Percentiles rank a stretch among this genome's conserved stretches.
Conservation (phyloP, 257 asterid genomes). For the Buddleja alternifolia region DNA sequence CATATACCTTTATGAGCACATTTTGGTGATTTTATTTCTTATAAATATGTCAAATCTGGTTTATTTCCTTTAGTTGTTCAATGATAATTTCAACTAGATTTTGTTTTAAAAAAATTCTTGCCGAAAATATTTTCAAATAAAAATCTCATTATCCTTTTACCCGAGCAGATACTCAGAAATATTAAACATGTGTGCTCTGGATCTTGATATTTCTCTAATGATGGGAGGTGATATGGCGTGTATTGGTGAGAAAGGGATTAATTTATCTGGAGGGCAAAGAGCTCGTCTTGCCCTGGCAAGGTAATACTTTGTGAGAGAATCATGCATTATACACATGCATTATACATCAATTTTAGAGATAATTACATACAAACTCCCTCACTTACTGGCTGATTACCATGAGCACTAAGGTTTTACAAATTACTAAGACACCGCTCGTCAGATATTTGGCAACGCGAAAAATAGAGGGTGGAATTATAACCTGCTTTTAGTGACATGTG, state of each 20-base stretch:
- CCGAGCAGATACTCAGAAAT: conserved; percentile 71
- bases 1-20: conserved; percentile 1
- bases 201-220: conserved; percentile 84
- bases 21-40: conserved; percentile 10
- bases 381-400: no score
- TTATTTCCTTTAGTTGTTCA: background rate
- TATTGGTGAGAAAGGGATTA: conserved; percentile 90
- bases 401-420: no score
- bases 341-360: no score
- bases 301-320: conserved; percentile 40
- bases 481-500: no score
- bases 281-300: conserved; percentile 95
- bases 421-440: no score
- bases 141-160: conserved; percentile 4
- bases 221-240: conserved; percentile 85
- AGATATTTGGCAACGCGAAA: no score
- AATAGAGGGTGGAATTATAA: no score
- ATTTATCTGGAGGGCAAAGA: conserved; percentile 91
- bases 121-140: background rate
- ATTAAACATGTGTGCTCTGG: conserved; percentile 67
- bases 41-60: background rate
- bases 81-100: no score
- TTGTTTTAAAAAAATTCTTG: background rate
- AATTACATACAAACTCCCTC: no score
- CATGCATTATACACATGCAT: conserved; percentile 17